Evolutionary conservation across 2,329 filamentous ascomycete species (phyloP).

Genomic region (Penicillium sp.): DNA sequence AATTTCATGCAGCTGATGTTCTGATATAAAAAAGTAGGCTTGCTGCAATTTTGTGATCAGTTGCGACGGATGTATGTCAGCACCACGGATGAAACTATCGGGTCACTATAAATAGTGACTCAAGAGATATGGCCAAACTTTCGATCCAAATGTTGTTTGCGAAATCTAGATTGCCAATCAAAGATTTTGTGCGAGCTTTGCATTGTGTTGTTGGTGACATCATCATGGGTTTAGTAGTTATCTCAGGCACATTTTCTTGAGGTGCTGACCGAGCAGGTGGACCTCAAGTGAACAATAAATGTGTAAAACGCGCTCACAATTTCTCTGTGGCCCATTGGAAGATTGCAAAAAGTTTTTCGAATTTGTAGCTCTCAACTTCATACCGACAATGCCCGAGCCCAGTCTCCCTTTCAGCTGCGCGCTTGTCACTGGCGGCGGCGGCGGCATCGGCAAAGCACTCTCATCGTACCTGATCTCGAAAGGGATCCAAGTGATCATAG

Average conservation of each 20-base stretch:
- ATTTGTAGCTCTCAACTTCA: not conserved
- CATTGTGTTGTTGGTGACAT: not conserved
- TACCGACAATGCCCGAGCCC: not conserved
- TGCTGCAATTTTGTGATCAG: too few species aligned
- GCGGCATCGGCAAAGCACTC: constrained; percentile 32
- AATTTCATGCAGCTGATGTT: not conserved
- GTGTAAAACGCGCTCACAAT: not conserved
- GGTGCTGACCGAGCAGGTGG: not conserved
- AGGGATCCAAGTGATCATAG: constrained; percentile 33
- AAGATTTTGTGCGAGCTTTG: not conserved
- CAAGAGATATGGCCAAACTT: too few species aligned
- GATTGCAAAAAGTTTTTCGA: too few species aligned
- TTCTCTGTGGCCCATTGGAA: too few species aligned
- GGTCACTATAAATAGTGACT: too few species aligned
- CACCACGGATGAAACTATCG: too few species aligned
- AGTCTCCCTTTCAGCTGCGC: constrained; percentile 56
- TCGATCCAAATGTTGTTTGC: not conserved
- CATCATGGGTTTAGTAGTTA: not conserved
- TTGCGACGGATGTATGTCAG: too few species aligned
- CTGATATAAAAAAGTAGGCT: too few species aligned
- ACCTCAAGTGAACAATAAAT: not conserved
- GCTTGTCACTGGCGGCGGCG: constrained; percentile 35
- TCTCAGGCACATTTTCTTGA: not conserved
- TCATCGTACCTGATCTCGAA: constrained; percentile 28
- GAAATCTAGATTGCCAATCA: not conserved